Evolutionary conservation across 345 rosid species (phyloP), one percentile per base, ranked within the genome.

Genomic region (Acer yangbiense): DNA sequence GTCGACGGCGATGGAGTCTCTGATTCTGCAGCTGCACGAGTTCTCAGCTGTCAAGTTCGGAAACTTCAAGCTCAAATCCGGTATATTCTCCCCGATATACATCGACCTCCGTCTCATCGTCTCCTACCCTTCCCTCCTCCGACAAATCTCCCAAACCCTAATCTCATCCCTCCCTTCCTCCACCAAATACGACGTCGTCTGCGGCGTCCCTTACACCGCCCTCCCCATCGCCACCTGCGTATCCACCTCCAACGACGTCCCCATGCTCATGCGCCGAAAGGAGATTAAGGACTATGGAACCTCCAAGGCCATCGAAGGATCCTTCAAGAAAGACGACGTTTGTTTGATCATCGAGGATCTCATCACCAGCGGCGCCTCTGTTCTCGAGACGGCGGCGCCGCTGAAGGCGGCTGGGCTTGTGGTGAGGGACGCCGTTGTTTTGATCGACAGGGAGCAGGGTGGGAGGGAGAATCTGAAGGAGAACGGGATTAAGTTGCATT

Each of bases 201-300:
- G 99, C 52, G 99, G 98, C 65, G 98, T 95, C 64, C 98, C 99
- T 4, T 93, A 95, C 92, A 93, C 99, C 11, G 99, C 97, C 23
- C 89, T 90, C 17, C 98, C 98, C 6, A 92, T 96, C 50, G 99
- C 99, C 78, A 90, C 94, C 76, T 85, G 88, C 75, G 90, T 96
- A 78, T 96, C 99, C 70, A 64, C 86, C 64, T 71, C 88, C 86
- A 85, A 87, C 44, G 57, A 72, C 82, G 80, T 91, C 81, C 97
- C 98, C 6, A 91, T 92, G 98, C 86, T 96, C 75, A 91, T 91
- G 95, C 97, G 99, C 65, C 97, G 97, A 68, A 96, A 94, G 79
- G 98, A 94, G 77, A 81, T 92, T 60, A 96, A 96, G 75, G 97
- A 93, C 76, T 91, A 95, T 63, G 98, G 97, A 1, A 95, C 97